Base-by-base conservation (phyloP, 164 flowering plant species). In the Vitis cinerea region DNA sequence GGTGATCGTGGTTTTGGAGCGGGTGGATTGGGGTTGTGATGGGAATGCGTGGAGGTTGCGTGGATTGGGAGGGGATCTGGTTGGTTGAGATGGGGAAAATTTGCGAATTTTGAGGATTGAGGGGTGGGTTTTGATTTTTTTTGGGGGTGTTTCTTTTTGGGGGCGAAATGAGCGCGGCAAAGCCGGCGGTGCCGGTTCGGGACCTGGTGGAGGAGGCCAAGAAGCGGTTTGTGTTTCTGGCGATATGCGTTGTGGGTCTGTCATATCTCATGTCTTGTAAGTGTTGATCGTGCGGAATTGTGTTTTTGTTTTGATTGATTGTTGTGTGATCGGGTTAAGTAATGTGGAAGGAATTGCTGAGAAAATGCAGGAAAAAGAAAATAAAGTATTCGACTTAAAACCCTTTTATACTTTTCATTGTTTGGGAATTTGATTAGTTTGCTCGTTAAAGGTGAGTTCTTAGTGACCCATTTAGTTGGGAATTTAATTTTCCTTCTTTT, bases 221-320 rank as follows among this genome's bases (percentile, higher is more conserved):
- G 90, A 96, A 93, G 80, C 81, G 99, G 75, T 71, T 86, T 74
- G 89, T 96, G 49, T 70, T 93, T 69, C 74, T 96, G 75, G 75
- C 71, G 51, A 79, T 92, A 19, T 93, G 95, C 77, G 88, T 86
- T 19, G 82, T 92, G n/a, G 99, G 99, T 14, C 79, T 96, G 17
- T 90, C 99, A 2, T 96, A 96, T 74, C 84, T 96, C 67, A 91
- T 96, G 99, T 96, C 99, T 0, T 75, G 99, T 96, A 77, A 88
- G 97, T 84, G 60, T 15, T 69, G 15, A 15, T 60, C 37, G 10
- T 30, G 44, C 9, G 3, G 60, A 57, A 37, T 37, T 37, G 44
- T 37, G 44, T 3, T 59, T 61, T 27, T 12, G 14, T 31, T 65
- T 8, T 7, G 10, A 15, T 48, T 13, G 14, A 1, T 47, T 53